Evolutionary conservation across 2,329 filamentous ascomycete genomes (phyloP).

Genomic region (Penicillium griseofulvum): DNA sequence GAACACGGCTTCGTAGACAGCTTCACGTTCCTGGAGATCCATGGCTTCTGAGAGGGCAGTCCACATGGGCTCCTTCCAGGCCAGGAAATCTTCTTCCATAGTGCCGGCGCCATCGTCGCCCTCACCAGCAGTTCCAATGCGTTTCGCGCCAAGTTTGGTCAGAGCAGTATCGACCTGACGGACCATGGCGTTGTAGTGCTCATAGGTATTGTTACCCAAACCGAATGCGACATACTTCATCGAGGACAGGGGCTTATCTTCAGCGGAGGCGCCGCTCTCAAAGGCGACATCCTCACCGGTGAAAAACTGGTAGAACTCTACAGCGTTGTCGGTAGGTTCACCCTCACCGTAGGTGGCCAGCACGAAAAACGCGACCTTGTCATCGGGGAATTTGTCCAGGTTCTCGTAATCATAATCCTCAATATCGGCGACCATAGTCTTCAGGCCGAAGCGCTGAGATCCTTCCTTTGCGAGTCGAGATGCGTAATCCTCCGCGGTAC

Average conservation of each 20-base stretch:
- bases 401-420: slow-evolving; percentile 98
- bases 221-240: slow-evolving; percentile 95
- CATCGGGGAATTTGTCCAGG: slow-evolving; percentile 79
- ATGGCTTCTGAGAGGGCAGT: slow-evolving; percentile 75
- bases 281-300: slow-evolving; percentile 78
- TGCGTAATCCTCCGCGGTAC: slow-evolving; percentile 97
- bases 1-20: slow-evolving; percentile 92
- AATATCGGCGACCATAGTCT: slow-evolving; percentile 96
- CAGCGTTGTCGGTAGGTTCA: slow-evolving; percentile 96
- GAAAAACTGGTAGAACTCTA: slow-evolving; percentile 97
- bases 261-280: slow-evolving; percentile 61
- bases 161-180: slow-evolving; percentile 82
- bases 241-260: slow-evolving; percentile 72
- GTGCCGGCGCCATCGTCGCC: slow-evolving; percentile 97
- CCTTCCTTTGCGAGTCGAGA: slow-evolving; percentile 95
- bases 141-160: slow-evolving; percentile 74
- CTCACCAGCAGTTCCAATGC: slow-evolving; percentile 86
- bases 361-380: slow-evolving; percentile 93
- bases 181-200: slow-evolving; percentile 99
- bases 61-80: slow-evolving; percentile 99
- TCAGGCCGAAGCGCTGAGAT: slow-evolving; percentile 90
- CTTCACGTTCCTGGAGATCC: slow-evolving; percentile 89
- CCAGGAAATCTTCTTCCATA: slow-evolving; percentile 98
- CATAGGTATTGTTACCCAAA: slow-evolving; percentile 98
- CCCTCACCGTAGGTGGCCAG: slow-evolving; percentile 97